Evolutionary conservation across 176 grass and related monocot species (phyloP), one percentile per base, ranked within the genome.

Genomic region (Neostapfia colusana): DNA sequence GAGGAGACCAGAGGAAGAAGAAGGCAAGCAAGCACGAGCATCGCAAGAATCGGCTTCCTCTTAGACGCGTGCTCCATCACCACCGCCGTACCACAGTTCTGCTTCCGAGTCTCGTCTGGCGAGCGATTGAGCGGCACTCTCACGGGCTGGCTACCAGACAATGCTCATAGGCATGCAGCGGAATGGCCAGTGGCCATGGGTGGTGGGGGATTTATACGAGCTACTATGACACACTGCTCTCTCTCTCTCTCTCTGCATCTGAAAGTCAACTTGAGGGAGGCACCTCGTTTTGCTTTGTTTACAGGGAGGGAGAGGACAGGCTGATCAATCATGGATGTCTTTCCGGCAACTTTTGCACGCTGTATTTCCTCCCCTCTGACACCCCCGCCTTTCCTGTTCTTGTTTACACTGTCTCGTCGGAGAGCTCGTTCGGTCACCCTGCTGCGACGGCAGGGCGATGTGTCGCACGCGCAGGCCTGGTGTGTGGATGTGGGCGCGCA

Each of bases 1-100:
- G 92, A 85, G 60, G 83, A 81, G 40, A 27, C 77, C 14, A 74
- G 55, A 2, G 79, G 82, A 56, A 81, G 89, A 71, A 88, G 64
- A 21, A 91, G 85, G 51, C 65, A 73, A 7, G 66, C 81, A 24
- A 88, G 16, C 6, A 89, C 4, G 54, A 94, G 18, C 40, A 95
- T 44, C 1, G 23, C 74, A n/a, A 89, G 72, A 64, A 82, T 8
- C 13, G 15, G 36, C 70, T 40, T 88, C 86, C 49, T 58, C 63
- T 16, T 79, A 1, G 20, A 70, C 5, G 7, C 11, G 36, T 9
- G 6, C 76, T 70, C 63, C 86, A 84, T 84, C 79, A 0, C 6
- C 40, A 4, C 13, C 42, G 5, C 25, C 20, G 9, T 8, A 5
- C 4, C 24, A 27, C 10, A 6, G 11, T 28, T 60, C 10, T 26